Evolutionary conservation across 208 protist genomes (phyloP), one percentile per base, ranked within the genome.

Genomic region (Acanthamoeba lenticulata): DNA sequence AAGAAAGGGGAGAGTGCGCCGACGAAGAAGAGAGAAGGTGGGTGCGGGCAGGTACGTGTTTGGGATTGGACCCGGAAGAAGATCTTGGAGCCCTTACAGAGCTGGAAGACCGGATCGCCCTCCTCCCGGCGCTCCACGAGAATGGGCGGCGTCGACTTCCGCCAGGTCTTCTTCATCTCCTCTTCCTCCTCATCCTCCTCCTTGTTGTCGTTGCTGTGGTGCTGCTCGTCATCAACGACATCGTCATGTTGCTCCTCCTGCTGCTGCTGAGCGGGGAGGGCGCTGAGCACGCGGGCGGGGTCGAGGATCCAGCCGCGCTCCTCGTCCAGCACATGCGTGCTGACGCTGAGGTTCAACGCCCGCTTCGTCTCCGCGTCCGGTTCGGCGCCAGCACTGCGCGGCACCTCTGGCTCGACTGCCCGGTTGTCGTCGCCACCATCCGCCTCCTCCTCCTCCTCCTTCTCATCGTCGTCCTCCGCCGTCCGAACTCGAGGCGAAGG

Each of bases 61-160:
- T 81, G 69, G 3, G 69, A 81, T 27, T 81, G 69, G 24, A 81
- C 69, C 34, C 69, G 69, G 69, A 81, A 81, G 69, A 81, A 81
- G 21, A 81, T 81, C 34, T 81, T 45, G 69, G 69, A 9, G 69
- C 40, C 40, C 69, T 81, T 40, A 15, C 34, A 81, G 29, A 81
- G 27, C 19, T 32, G 32, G 34, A 81, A 81, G 21, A 47, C 38
- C 40, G 69, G 69, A 27, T 27, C 69, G 40, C 40, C 69, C 9
- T 40, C 0, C 1, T 29, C 38, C 0, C 40, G 69, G n/a, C 15
- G 40, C 15, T 81, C 69, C 29, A 81, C 21, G 36, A 81, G 69
- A n/a, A 47, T 81, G 21, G 69, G 69, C 0, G 69, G 69, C 21
- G 69, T 81, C 38, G 69, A 45, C 38, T 81, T 81, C 27, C 69